Base-by-base conservation (phyloP, 208 protist genomes). In the Leptomonas seymouri region DNA sequence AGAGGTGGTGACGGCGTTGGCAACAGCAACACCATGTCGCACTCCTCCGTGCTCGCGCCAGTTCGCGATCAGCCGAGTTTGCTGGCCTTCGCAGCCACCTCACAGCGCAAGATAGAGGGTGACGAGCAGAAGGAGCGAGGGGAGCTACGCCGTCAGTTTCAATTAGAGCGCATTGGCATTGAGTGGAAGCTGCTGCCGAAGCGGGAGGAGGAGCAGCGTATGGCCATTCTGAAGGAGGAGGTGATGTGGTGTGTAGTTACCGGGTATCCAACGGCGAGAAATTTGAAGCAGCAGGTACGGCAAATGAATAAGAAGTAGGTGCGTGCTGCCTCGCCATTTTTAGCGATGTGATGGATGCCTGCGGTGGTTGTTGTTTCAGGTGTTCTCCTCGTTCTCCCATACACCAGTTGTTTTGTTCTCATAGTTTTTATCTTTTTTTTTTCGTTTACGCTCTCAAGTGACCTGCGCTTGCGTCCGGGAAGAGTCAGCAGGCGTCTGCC, bases 181-280 rank as follows among this genome's bases (percentile, higher is more conserved):
- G 56, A 56, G 16, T 44, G 78, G 42, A 28, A 46, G 25, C 16
- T 68, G 34, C 51, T 85, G 31, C 25, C 55, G 25, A 83, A 58
- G 41, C 54, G 65, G 60, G 80, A 85, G 60, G 64, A 80, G 28
- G 66, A 64, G 25, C 62, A 48, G 11, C 74, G 80, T 23, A 68
- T 78, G 48, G 42, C 57, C 1, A 78, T 86, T 18, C 25, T 86
- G 28, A 78, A 67, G 54, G 80, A 84, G 34, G 73, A 80, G 67
- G 69, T 84, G 30, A 49, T 80, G 49, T 83, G 80, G 80, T 74
- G 67, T 21, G 49, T 82, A 7, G 55, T 59, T 27, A 71, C 71
- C 18, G 74, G 71, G 7, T 41, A 66, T 20, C 69, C 71, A 7
- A 65, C 45, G 7, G 75, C 59, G 39, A 58, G 74, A 42, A 45